These are phyloP conservation scores for Monosporascus sp. DNA, from an alignment of 2,329 filamentous ascomycete genomes.

Conservation along the genomic window DNA sequence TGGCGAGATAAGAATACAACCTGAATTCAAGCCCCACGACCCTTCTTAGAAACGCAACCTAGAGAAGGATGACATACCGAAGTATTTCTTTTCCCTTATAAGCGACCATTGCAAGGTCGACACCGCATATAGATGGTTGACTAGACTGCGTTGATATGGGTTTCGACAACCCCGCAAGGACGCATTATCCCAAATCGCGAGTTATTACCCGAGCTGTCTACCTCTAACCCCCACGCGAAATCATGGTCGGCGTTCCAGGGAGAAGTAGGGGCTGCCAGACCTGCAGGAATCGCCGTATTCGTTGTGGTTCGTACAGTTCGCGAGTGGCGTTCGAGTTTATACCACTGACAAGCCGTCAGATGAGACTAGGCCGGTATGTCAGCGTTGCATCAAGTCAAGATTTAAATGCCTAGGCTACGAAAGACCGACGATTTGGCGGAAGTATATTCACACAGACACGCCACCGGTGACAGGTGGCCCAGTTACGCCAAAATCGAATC, in stretches of 20 bases:
- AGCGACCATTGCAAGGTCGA: too few relatives aligned
- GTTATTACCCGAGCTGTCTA: background rate
- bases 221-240: background rate
- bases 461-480: background rate
- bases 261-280: slow-evolving; percentile 17
- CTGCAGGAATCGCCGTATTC: slow-evolving; percentile 13
- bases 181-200: background rate
- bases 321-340: too few relatives aligned
- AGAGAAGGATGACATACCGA: too few relatives aligned
- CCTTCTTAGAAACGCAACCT: too few relatives aligned
- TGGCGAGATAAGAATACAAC: too few relatives aligned
- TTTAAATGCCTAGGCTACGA: slow-evolving; percentile 15
- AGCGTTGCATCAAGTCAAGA: slow-evolving; percentile 12
- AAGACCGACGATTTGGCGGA: slow-evolving; percentile 13
- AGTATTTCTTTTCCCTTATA: too few relatives aligned
- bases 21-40: too few relatives aligned
- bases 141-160: too few relatives aligned
- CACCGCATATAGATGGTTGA: too few relatives aligned
- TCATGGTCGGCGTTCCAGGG: slow-evolving; percentile 16
- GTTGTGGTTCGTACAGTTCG: slow-evolving; percentile 11
- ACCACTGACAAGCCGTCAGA: slow-evolving; percentile 7
- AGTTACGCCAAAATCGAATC: background rate
- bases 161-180: background rate
- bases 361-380: slow-evolving; percentile 13
- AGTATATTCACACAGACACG: slow-evolving; percentile 7